phyloP scores from a whole-genome alignment of 140 eudicot species.

The Anethum foeniculum region DNA sequence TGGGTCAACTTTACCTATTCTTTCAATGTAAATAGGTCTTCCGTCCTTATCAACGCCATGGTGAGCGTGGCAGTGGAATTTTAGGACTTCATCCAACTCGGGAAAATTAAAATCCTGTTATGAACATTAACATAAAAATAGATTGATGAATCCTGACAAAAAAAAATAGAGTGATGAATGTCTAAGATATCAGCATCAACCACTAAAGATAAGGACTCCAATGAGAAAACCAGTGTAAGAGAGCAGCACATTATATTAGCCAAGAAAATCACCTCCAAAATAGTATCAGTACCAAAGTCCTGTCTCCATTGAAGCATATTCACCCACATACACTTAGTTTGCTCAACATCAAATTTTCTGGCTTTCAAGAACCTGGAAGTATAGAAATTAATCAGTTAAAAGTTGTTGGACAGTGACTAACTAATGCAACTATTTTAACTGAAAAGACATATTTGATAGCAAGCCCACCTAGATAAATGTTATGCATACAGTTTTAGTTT shows the following conservation, averaged over 20 bases:
- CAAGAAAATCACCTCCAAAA: slow-evolving; percentile 35
- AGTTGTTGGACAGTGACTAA: neutral
- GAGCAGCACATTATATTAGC: neutral
- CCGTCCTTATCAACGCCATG: slow-evolving; percentile 68
- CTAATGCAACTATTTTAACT: neutral
- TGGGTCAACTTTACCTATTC: slow-evolving; percentile 50
- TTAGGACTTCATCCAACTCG: slow-evolving; percentile 42
- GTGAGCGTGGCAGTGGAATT: slow-evolving; percentile 43
- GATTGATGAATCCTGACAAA: neutral
- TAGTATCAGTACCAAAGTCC: slow-evolving; percentile 49
- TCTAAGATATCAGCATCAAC: neutral
- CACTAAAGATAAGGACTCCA: neutral
- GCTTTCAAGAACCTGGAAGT: slow-evolving; percentile 47
- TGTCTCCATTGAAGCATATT: slow-evolving; percentile 61
- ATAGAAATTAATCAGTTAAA: neutral
- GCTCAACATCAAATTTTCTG: slow-evolving; percentile 37
- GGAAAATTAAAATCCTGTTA: slow-evolving; percentile 42
- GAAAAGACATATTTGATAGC: neutral
- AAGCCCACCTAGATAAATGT: neutral
- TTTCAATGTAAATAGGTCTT: slow-evolving; percentile 55
- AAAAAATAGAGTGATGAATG: neutral
- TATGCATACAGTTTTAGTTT: neutral
- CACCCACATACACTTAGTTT: slow-evolving; percentile 56
- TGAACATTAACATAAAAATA: neutral
- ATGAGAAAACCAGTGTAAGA: neutral